Percentiles rank a stretch among this genome's conserved stretches.
These are phyloP conservation scores for Abelmoschus esculentus DNA, from an alignment of 345 rosid species.

Conservation along the genomic window DNA sequence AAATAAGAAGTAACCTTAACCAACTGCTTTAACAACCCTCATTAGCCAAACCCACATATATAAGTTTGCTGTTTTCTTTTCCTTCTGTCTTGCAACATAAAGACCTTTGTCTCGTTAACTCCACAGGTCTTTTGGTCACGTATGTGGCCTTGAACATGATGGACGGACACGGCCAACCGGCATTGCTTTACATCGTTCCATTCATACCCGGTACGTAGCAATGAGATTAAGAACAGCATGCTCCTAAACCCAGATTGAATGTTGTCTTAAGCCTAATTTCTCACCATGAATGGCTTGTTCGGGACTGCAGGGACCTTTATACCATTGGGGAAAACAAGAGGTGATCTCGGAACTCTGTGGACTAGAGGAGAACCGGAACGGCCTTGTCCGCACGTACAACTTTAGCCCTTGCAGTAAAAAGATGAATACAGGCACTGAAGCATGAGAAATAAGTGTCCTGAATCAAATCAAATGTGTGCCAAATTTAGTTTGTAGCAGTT, in stretches of 20 bases:
- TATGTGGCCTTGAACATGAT: slow-evolving; percentile 89
- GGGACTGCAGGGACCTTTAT: slow-evolving; percentile 58
- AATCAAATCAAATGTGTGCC: neutral
- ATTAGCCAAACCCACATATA: neutral
- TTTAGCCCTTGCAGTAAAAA: slow-evolving; percentile 28
- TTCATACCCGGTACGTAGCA: slow-evolving; percentile 71
- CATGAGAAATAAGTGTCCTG: neutral
- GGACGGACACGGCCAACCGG: slow-evolving; percentile 99
- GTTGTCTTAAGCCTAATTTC: neutral
- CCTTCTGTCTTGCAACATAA: neutral
- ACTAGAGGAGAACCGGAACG: slow-evolving; percentile 71
- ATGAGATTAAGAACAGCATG: neutral
- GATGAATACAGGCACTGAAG: neutral
- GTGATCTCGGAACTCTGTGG: slow-evolving; percentile 74
- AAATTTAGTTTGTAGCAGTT: neutral
- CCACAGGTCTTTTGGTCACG: slow-evolving; percentile 78
- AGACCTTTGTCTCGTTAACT: neutral
- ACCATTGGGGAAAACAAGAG: slow-evolving; percentile 68
- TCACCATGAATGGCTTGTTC: neutral
- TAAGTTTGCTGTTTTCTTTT: neutral
- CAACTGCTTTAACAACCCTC: neutral
- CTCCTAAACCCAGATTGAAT: too few species aligned
- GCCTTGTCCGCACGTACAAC: slow-evolving; percentile 58
- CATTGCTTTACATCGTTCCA: slow-evolving; percentile 91
- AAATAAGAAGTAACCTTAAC: neutral